Evolutionary conservation across 441 rosid genomes (phyloP), one percentile per base, ranked within the genome.

Genomic region (Adansonia grandidieri): DNA sequence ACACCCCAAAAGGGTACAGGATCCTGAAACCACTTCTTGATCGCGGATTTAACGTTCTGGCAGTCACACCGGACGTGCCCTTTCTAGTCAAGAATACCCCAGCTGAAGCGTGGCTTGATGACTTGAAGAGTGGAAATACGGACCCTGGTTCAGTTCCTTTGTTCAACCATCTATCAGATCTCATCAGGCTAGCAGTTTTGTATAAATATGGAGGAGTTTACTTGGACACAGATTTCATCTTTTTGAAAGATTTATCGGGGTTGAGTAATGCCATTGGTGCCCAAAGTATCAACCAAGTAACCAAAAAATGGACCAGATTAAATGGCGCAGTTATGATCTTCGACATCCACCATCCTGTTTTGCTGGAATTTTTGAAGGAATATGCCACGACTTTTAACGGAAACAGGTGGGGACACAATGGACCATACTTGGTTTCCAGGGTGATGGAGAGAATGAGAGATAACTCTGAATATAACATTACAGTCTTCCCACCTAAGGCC

Each of bases 181-280:
- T 90, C 14, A 81, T 89, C 47, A 83, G 94, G 69, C 87, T 90
- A 9, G 86, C 89, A 0, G 78, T 85, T 17, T 73, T 88, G 44
- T 87, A 90, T 86, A 85, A 84, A 14, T 86, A 90, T 51, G 92
- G 94, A 56, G 94, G 92, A 50, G 73, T 79, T 66, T 90, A 90
- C 80, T 54, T 90, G 69, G 94, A 89, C 79, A 85, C 90, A 1
- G 94, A 89, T 45, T 83, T 90, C 82, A 78, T 90, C 78, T 78
- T 87, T 74, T 56, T 87, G 24, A 82, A 80, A 53, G 78, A 82
- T 3, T 57, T 88, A 11, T 65, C 80, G 8, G 70, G 83, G 7
- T 67, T 90, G 22, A 81, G 88, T 71, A 90, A 90, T 70, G 79
- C 88, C 1, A 78, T 90, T 20, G 93, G 93, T 0, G 91, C 88